Evolutionary conservation across 768 basidiomycete species (phyloP), one percentile per base, ranked within the genome.

Genomic region (Amanita phalloides): DNA sequence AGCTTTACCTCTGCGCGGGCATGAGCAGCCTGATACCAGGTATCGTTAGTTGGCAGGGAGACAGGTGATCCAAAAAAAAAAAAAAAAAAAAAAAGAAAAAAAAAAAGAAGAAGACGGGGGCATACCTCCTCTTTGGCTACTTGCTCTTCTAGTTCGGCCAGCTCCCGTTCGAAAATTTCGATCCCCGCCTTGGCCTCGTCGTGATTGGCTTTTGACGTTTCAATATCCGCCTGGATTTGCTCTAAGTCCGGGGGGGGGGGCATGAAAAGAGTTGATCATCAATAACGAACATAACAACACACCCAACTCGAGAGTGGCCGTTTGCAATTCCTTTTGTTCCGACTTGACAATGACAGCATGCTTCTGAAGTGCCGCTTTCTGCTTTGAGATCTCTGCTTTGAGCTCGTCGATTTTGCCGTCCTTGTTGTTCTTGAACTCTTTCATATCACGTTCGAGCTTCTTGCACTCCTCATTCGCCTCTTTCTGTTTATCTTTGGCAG

Each of bases 361-460:
- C 67, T 89, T 91, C 61, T 89, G 85, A 11, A 94, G 68, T 0
- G 78, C 79, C 5, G 78, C 72, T 68, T 94, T 96, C 66, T 90
- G 86, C 61, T 81, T 85, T 17, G 75, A 73, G 56, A 98, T 90
- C 56, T 81, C 78, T 7, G 75, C 94, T 74, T 94, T 96, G 56
- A 98, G 78, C 63, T 98, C 88, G 14, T 85, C 86, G 50, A 90
- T 87, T 69, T 98, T 98, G 44, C 92, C 91, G 47, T 97, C 96
- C 65, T 96, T 96, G 71, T 99, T 94, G 68, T 94, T 86, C 72
- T 96, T 94, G 74, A 99, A 97, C 71, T 98, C 96, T 50, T 80
- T 81, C 92, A 99, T 98, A 64, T 99, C 96, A 60, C 85, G 85
- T 68, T 98, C 91, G 21, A 98, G 81, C 60, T 85, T 89, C 69